Evolutionary conservation across 1,284 basidiomycete species (phyloP), one percentile per base, ranked within the genome.

Genomic region (Takashimella koratensis): DNA sequence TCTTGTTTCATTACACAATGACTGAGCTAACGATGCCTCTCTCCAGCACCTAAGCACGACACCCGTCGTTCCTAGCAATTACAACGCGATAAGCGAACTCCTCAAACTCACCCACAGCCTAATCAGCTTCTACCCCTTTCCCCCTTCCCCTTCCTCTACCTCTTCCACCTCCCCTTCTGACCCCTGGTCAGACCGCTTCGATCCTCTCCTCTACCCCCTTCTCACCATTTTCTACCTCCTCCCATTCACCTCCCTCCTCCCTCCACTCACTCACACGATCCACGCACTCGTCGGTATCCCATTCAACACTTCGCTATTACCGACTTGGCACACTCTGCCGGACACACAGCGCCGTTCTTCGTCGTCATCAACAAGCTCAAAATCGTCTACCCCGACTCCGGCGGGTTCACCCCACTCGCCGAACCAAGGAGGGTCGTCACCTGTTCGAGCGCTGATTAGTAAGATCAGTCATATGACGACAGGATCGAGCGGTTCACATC

Each of bases 61-160:
- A 13, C 42, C 51, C 1, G 58, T 63, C 0, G 22, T 58, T 4
- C 63, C 56, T 5, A 23, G 55, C 2, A 60, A 67, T 51, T 66
- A 62, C 43, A 56, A 59, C 25, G 67, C 67, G 11, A 46, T 76
- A 13, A 52, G 59, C 20, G 75, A 77, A 57, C 54, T 76, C 21
- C 62, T 76, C 45, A 77, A 77, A 60, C 48, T 74, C 40, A 56
- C 64, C 1, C 68, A 69, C 45, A 74, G 73, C 48, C 50, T 75
- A 8, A 40, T 76, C 8, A 60, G 66, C 2, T 61, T 60, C 49
- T 75, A 72, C 44, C 71, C 73, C 1, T 49, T 42, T 45, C 8
- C 19, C 47, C 16, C 26, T 43, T 12, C 44, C 67, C n/a, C 65
- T 11, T 36, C 30, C 30, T 36, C 25, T 52, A 70, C 21, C 58